Percentiles rank a stretch among this genome's conserved stretches.
Evolutionary conservation across 768 basidiomycete genomes (phyloP).

Genomic region (Russula griseocarnosa): DNA sequence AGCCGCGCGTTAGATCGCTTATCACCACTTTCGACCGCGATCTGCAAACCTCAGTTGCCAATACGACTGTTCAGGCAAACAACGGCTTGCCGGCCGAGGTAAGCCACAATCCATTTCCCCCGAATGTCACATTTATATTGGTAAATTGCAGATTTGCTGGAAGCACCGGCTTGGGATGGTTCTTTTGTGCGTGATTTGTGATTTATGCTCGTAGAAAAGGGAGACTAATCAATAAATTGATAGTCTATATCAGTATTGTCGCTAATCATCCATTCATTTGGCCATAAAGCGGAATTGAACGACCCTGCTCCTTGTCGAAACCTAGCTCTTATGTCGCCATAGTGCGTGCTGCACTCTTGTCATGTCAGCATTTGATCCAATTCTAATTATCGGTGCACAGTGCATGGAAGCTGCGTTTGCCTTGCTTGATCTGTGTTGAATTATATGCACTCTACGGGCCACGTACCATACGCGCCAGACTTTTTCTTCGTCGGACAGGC

Average conservation of each 20-base stretch:
- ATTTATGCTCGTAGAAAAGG: background rate
- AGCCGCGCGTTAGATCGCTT: conserved; percentile 20
- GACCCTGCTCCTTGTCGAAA: background rate
- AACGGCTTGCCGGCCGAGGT: conserved; percentile 17
- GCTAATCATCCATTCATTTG: conserved; percentile 26
- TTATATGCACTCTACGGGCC: conserved; percentile 17
- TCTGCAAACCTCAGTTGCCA: conserved; percentile 19
- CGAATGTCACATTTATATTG: background rate
- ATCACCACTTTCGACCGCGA: conserved; percentile 11
- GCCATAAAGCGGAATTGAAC: conserved; percentile 18
- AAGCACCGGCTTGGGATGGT: conserved; percentile 23
- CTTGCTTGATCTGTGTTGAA: conserved; percentile 22
- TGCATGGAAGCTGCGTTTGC: conserved; percentile 22
- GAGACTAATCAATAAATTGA: background rate
- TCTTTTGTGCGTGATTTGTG: conserved; percentile 19
- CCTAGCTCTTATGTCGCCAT: conserved; percentile 17
- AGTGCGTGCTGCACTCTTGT: conserved; percentile 6
- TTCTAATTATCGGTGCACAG: conserved; percentile 13
- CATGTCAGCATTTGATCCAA: background rate
- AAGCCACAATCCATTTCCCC: background rate
- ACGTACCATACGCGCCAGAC: conserved; percentile 24
- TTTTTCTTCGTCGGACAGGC: conserved; percentile 29
- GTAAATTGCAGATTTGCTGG: conserved; percentile 15
- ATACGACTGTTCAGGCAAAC: conserved; percentile 14
- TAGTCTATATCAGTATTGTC: conserved; percentile 26